Percentiles rank a stretch among this genome's conserved stretches.
These are phyloP conservation scores for Taphrina betulina DNA, from an alignment of 1,139 yeast species.

Conservation along the genomic window DNA sequence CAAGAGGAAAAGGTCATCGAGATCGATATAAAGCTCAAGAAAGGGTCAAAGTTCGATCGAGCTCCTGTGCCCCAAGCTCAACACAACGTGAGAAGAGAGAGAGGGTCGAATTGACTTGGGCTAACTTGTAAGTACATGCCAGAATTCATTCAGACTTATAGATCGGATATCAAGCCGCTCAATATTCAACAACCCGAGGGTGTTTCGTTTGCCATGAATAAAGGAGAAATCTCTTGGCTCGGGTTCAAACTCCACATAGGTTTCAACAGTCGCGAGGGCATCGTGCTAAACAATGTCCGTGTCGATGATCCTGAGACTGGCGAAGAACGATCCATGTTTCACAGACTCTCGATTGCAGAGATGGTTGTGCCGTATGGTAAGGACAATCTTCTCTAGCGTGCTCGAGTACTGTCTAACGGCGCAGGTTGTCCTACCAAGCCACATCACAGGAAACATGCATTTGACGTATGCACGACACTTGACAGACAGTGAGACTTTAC, in stretches of 20 bases:
- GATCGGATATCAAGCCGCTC: conserved; percentile 62
- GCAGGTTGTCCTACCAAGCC: conserved; percentile 72
- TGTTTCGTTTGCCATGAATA: conserved; percentile 69
- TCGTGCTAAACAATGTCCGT: conserved; percentile 68
- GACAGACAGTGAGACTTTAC: too few species aligned
- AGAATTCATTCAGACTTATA: conserved; percentile 60
- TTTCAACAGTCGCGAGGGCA: conserved; percentile 81
- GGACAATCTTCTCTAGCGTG: too few species aligned
- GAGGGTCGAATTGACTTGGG: too few species aligned
- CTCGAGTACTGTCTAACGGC: too few species aligned
- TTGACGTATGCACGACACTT: too few species aligned
- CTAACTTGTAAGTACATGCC: too few species aligned
- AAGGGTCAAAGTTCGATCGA: conserved; percentile 57
- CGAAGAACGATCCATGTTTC: conserved; percentile 66
- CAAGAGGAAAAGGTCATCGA: conserved; percentile 64
- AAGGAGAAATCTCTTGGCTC: conserved; percentile 71
- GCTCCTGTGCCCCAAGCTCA: conserved; percentile 69
- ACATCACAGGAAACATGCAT: conserved; percentile 80
- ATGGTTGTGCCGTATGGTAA: conserved; percentile 90
- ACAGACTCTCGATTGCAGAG: conserved; percentile 73
- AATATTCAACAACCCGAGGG: conserved; percentile 77
- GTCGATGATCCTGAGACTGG: conserved; percentile 65
- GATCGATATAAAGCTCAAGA: conserved; percentile 54
- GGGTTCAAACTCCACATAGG: conserved; percentile 75
- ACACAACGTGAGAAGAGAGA: too few species aligned